A percentile compares a stretch with the other conserved stretches of the same genome.
Evolutionary conservation across 345 rosid genomes (phyloP).

Genomic region (Balakata baccata): DNA sequence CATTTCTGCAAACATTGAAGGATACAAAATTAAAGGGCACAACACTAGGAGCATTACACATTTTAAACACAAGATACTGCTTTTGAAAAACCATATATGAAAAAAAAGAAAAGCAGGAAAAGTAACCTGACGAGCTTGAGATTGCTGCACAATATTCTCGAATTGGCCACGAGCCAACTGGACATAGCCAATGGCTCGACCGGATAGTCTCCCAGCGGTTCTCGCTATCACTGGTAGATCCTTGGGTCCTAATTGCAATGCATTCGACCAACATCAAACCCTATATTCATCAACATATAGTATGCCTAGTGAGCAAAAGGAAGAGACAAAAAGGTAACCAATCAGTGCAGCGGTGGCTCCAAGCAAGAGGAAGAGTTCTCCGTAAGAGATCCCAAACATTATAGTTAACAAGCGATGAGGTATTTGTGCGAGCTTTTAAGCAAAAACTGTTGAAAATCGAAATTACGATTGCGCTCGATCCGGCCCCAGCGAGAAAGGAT

Average conservation of each 20-base stretch:
- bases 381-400: conserved; percentile 32
- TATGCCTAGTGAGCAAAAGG: not conserved
- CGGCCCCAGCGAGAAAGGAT: not conserved
- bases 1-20: not conserved
- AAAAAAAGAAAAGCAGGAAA: not conserved
- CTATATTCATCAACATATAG: not conserved
- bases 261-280: not conserved
- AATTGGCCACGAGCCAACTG: conserved; percentile 89
- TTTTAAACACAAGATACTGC: not conserved
- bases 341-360: conserved; percentile 33
- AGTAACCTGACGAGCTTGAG: conserved; percentile 84
- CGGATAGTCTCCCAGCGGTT: conserved; percentile 73
- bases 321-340: conserved; percentile 9
- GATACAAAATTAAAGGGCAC: not conserved
- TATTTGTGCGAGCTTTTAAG: not conserved
- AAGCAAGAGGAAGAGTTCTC: conserved; percentile 29
- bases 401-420: not conserved
- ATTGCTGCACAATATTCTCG: conserved; percentile 71
- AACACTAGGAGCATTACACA: not conserved
- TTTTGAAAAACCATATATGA: not conserved
- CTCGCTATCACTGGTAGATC: conserved; percentile 75
- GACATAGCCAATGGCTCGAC: conserved; percentile 75
- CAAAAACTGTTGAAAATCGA: not conserved
- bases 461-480: not conserved
- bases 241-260: conserved; percentile 57